phyloP scores from a whole-genome alignment of 2,329 filamentous ascomycete genomes.

The Calonectria hongkongensis region DNA sequence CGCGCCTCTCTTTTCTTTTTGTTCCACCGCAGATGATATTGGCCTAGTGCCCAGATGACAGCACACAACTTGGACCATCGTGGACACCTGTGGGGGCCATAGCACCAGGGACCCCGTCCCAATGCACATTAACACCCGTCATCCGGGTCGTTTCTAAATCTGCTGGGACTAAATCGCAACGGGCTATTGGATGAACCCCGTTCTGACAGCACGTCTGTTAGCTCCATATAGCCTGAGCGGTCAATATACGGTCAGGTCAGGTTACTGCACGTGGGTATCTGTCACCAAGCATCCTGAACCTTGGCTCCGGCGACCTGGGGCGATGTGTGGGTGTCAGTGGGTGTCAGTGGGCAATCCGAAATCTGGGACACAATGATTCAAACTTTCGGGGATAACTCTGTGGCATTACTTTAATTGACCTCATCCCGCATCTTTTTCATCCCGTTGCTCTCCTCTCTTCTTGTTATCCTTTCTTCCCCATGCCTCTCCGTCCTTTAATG shows the following conservation, averaged over 20 bases:
- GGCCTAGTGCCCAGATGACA: slow-evolving; percentile 44
- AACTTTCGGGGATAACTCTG: slow-evolving; percentile 51
- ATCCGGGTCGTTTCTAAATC: slow-evolving; percentile 42
- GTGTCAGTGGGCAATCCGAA: slow-evolving; percentile 43
- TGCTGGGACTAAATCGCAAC: slow-evolving; percentile 26
- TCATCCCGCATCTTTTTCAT: slow-evolving; percentile 39
- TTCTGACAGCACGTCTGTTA: slow-evolving; percentile 36
- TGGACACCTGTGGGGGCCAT: slow-evolving; percentile 41
- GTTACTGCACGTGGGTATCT: slow-evolving; percentile 32
- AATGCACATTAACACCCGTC: slow-evolving; percentile 36
- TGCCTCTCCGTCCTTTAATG: slow-evolving; percentile 9
- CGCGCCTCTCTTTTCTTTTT: slow-evolving; percentile 42
- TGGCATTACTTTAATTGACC: slow-evolving; percentile 49
- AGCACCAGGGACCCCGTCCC: slow-evolving; percentile 45
- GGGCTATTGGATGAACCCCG: slow-evolving; percentile 29
- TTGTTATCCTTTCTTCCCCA: slow-evolving; percentile 29
- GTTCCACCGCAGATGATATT: slow-evolving; percentile 52
- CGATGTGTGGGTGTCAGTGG: slow-evolving; percentile 21
- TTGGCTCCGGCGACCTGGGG: slow-evolving; percentile 27
- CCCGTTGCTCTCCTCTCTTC: slow-evolving; percentile 41
- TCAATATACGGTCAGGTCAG: slow-evolving; percentile 35
- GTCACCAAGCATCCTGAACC: slow-evolving; percentile 24
- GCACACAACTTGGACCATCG: slow-evolving; percentile 39
- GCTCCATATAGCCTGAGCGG: slow-evolving; percentile 37
- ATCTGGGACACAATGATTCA: slow-evolving; percentile 56